Conservation (phyloP, 345 rosid species). For the Carallia brachiata region DNA sequence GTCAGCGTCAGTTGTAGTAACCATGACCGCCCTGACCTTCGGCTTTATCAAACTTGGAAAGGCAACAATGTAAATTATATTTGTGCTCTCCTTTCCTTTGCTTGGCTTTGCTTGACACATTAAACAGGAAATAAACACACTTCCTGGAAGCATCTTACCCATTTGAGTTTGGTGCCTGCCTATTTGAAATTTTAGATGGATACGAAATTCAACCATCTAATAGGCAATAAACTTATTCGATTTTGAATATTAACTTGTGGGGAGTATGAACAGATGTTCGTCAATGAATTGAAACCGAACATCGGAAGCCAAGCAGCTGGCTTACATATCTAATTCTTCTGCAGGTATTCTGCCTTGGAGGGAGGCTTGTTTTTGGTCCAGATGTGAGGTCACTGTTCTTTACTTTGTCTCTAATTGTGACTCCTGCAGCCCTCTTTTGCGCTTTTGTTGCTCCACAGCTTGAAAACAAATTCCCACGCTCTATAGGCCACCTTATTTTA, state of each 20-base stretch:
- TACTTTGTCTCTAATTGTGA: conserved; percentile 57
- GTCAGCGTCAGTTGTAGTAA: conserved; percentile 29
- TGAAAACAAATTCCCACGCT: conserved; percentile 43
- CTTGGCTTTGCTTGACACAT: too few relatives aligned
- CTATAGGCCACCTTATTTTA: conserved; percentile 40
- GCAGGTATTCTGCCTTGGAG: conserved; percentile 78
- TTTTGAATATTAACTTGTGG: too few relatives aligned
- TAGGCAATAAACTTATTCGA: too few relatives aligned
- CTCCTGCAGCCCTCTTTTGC: conserved; percentile 70
- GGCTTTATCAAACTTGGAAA: conserved; percentile 64
- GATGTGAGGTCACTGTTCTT: conserved; percentile 76
- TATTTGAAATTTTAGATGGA: too few relatives aligned
- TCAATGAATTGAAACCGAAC: not conserved
- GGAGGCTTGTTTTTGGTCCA: conserved; percentile 81
- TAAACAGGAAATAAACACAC: too few relatives aligned
- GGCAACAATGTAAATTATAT: conserved; percentile 51
- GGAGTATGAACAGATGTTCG: too few relatives aligned
- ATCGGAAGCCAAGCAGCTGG: not conserved
- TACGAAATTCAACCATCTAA: too few relatives aligned
- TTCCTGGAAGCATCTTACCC: too few relatives aligned
- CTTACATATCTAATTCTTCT: conserved; percentile 18
- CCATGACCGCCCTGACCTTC: conserved; percentile 24
- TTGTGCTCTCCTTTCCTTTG: not conserved
- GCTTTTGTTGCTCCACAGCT: conserved; percentile 58
- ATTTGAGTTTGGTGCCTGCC: too few relatives aligned